Evolutionary conservation across 2,329 filamentous ascomycete species (phyloP), one percentile per base, ranked within the genome.

Genomic region (Microsporum canis): DNA sequence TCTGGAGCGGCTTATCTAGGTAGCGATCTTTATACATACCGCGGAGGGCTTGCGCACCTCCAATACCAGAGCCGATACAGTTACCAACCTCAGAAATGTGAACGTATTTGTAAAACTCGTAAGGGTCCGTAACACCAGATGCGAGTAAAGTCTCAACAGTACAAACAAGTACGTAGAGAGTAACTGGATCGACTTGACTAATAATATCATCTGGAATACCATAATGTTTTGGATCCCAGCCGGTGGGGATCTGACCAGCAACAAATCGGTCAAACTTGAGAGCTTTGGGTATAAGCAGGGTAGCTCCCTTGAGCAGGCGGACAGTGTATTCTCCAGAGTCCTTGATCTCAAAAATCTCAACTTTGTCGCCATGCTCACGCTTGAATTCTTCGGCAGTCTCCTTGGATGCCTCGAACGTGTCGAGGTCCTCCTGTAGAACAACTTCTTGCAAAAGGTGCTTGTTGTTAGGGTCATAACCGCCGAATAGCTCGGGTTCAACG

Each of bases 41-140:
- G 70, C 91, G 87, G 66, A 99, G 83, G 69, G 94, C 94, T 69
- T 84, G 85, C 63, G 91, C 88, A 78, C 94, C 95, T 82, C 94
- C 94, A 80, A 99, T 96, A 81, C 95, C 94, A 36, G 95, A 99
- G 76, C 94, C 94, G 68, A 99, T 86, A 72, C 92, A 97, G 82
- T 99, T 99, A 75, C 94, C 94, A 58, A 99, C 89, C 73, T 99
- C 89, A 5, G 94, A 97, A 63, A 99, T 85, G 75, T 99, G 94
- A 65, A 99, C 91, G 71, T 99, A 99, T 80, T 97, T 91, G 84
- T 99, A 99, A 79, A 99, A 97, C 78, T 99, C 94, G 72, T 97
- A 99, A 23, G 94, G 95, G 72, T 99, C 95, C 31, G 94, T 97
- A 74, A 99, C 92, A 85, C 94, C 94, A 65, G 89, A 88, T 34